A percentile compares a stretch with the other conserved stretches of the same genome.
These are phyloP conservation scores for Cinnamomum chago DNA, from an alignment of 164 flowering plant species.

Conservation along the genomic window DNA sequence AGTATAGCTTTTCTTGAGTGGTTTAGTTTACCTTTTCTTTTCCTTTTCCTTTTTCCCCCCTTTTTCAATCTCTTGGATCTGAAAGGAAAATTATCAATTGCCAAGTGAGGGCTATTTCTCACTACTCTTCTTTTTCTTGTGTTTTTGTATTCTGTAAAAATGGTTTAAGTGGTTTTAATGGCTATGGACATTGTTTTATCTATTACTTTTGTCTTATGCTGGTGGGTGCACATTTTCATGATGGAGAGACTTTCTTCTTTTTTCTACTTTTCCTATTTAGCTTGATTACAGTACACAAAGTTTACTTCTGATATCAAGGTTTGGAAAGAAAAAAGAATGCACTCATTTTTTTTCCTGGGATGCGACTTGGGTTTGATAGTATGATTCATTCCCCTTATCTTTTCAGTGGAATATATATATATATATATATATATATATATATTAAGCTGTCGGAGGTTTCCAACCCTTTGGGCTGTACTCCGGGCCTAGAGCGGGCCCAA, in stretches of 20 bases:
- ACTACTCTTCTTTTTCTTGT: neutral
- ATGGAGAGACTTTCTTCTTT: neutral
- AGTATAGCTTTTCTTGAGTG: no score
- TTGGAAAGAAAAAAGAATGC: no score
- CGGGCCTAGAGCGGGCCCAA: no score
- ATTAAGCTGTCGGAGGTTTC: no score
- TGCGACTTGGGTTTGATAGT: no score
- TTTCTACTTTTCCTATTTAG: neutral
- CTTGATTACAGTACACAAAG: neutral
- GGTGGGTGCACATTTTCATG: neutral
- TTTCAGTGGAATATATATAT: neutral
- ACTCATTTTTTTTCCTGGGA: no score
- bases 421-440: no score
- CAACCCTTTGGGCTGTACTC: no score
- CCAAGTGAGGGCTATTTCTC: neutral
- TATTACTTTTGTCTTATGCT: neutral
- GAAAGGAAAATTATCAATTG: neutral
- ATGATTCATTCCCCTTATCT: no score
- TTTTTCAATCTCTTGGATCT: neutral
- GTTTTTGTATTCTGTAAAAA: no score
- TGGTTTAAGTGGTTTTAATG: neutral
- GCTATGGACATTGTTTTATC: neutral
- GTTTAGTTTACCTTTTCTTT: no score
- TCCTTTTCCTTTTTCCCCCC: neutral
- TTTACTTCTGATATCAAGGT: no score